Evolutionary conservation across 2,329 filamentous ascomycete species (phyloP), one percentile per base, ranked within the genome.

Genomic region (Ophiostoma sp.): DNA sequence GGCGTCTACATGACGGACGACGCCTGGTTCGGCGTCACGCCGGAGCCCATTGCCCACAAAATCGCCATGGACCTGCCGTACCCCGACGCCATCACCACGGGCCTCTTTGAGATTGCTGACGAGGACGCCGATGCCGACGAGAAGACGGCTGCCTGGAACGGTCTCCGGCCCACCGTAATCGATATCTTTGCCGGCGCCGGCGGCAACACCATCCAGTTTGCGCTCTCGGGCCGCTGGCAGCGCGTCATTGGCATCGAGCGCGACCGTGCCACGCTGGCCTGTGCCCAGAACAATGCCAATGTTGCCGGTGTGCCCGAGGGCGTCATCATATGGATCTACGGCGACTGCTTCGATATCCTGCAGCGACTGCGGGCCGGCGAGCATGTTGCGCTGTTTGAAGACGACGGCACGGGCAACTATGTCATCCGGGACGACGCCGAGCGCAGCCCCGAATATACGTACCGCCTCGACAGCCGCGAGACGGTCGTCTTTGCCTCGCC

Each of bases 11-110:
- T 99, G 83, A 99, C 96, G 0, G 89, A 96, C 76, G 89, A 94
- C 79, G 90, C 93, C 67, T 99, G 95, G 95, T 99, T 95, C 77
- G 95, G 93, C 68, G 93, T 98, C 7, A 99, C 96, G 0, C 93
- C 95, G 14, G 94, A 99, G 77, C 90, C 91, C 4, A 87, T 99
- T 41, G 95, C 95, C 71, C 89, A 91, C 69, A 87, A 89, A 79
- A 92, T 96, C 67, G 92, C 93, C 16, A 75, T 82, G 14, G 90
- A 97, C 75, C 82, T 97, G 58, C 81, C 83, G 16, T 79, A 82
- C 69, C 81, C 82, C 62, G 80, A 83, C 38, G 80, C 84, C 40
- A 67, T 74, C 4, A 12, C 9, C 16, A 38, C 45, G 65, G 68
- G 7, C 40, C 60, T 27, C 27, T 27, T 27, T 27, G 27, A 27